These are phyloP conservation scores for Syzygium grande DNA, from an alignment of 345 rosid genomes.

Conservation along the genomic window DNA sequence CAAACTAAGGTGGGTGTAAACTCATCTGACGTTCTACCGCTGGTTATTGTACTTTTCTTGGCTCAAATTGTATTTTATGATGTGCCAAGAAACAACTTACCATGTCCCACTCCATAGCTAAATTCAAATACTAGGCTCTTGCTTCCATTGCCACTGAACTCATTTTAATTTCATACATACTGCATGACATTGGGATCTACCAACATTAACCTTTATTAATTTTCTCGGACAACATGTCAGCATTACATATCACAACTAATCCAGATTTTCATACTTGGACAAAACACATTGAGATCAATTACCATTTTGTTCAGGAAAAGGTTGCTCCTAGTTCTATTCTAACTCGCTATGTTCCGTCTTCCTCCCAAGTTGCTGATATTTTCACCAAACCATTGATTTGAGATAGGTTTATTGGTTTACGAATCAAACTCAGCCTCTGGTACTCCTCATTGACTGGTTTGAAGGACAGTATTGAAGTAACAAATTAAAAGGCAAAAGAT, in stretches of 20 bases:
- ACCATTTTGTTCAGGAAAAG: background rate
- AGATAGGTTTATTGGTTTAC: background rate
- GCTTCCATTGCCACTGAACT: background rate
- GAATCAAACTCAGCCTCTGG: background rate
- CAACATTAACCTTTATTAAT: background rate
- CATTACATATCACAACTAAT: background rate
- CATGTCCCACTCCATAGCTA: fast-evolving
- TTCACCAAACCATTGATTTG: background rate
- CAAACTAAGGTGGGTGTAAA: no score
- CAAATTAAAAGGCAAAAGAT: background rate
- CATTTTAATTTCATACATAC: background rate
- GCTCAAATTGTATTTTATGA: background rate
- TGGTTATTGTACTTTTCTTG: no score
- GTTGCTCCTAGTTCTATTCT: background rate
- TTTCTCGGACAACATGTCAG: background rate
- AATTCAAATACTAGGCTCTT: background rate
- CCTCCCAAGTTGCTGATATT: background rate
- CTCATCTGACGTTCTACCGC: background rate
- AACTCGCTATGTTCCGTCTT: background rate
- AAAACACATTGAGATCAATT: background rate
- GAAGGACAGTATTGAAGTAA: background rate
- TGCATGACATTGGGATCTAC: background rate
- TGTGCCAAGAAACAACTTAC: background rate
- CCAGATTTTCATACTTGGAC: background rate
- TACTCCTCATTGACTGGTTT: background rate